phyloP scores from a whole-genome alignment of 192 early-diverging fungal species.

The Coemansia sp. region DNA sequence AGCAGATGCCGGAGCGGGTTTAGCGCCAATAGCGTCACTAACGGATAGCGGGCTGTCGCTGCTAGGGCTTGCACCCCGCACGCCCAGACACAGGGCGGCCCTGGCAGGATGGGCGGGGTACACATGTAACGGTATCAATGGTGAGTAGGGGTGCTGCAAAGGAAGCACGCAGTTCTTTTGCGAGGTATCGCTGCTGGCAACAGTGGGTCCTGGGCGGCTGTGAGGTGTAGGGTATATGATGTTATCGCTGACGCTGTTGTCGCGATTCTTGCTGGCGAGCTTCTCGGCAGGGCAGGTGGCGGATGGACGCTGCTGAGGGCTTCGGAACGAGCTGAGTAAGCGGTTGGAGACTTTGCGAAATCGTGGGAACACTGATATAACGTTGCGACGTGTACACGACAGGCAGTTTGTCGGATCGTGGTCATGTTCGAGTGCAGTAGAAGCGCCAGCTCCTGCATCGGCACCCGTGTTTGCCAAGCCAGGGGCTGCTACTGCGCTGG shows the following conservation, averaged over 20 bases:
- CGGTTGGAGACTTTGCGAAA: slow-evolving; percentile 41
- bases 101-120: slow-evolving; percentile 23
- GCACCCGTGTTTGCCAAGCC: not conserved
- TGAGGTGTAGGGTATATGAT: not conserved
- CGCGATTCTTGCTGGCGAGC: slow-evolving; percentile 9
- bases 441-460: not conserved
- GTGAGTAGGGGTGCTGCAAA: not conserved
- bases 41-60: slow-evolving; percentile 3
- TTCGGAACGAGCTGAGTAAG: slow-evolving; percentile 28
- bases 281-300: slow-evolving; percentile 17
- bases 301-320: slow-evolving; percentile 24
- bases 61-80: not conserved
- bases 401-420: slow-evolving; percentile 37
- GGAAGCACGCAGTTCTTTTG: not conserved
- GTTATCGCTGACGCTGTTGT: slow-evolving; percentile 1
- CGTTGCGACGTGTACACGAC: slow-evolving; percentile 43
- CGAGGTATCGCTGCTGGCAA: not conserved
- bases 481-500: not conserved
- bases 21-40: not conserved
- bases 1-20: not conserved
- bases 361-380: slow-evolving; percentile 43
- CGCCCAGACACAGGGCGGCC: slow-evolving; percentile 39
- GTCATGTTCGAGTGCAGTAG: slow-evolving; percentile 17
- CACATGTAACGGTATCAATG: slow-evolving; percentile 10
- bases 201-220: not conserved